Conservation (phyloP, 2,329 filamentous ascomycete species). For the Arthrobotrys sinensis region DNA sequence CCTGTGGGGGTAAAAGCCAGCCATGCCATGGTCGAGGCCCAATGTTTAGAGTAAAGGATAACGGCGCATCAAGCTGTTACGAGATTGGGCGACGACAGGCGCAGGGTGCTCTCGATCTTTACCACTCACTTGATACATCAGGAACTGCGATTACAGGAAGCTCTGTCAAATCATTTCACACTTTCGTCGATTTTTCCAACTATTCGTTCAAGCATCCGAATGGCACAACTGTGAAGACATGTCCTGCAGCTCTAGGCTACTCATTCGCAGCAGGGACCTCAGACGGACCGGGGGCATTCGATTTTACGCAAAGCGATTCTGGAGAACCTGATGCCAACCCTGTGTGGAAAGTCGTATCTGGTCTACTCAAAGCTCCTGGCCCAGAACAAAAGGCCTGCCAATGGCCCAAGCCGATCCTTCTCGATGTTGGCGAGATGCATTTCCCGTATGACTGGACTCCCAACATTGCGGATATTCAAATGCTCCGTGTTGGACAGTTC, state of each 20-base stretch:
- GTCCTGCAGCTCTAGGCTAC: slow-evolving; percentile 89
- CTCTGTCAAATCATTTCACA: slow-evolving; percentile 85
- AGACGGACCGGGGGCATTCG: slow-evolving; percentile 90
- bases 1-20: slow-evolving; percentile 81
- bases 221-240: slow-evolving; percentile 79
- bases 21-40: slow-evolving; percentile 82
- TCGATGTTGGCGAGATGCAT: slow-evolving; percentile 87
- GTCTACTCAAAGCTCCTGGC: slow-evolving; percentile 79
- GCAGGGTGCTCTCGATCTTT: slow-evolving; percentile 72
- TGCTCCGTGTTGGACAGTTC: slow-evolving; percentile 85
- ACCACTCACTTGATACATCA: slow-evolving; percentile 65
- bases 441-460: slow-evolving; percentile 88
- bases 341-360: slow-evolving; percentile 83
- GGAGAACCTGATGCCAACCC: slow-evolving; percentile 80
- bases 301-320: slow-evolving; percentile 90
- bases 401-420: slow-evolving; percentile 83
- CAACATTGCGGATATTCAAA: slow-evolving; percentile 91
- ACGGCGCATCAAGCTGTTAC: slow-evolving; percentile 76
- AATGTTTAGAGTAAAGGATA: slow-evolving; percentile 76
- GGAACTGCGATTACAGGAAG: slow-evolving; percentile 67
- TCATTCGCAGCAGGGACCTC: slow-evolving; percentile 94
- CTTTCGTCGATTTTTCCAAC: slow-evolving; percentile 84
- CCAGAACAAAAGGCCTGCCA: slow-evolving; percentile 82
- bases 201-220: slow-evolving; percentile 82
- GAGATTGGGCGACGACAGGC: slow-evolving; percentile 84